Conservation (phyloP, 1,139 yeast genomes). For the Magnusiomyces ingens region DNA sequence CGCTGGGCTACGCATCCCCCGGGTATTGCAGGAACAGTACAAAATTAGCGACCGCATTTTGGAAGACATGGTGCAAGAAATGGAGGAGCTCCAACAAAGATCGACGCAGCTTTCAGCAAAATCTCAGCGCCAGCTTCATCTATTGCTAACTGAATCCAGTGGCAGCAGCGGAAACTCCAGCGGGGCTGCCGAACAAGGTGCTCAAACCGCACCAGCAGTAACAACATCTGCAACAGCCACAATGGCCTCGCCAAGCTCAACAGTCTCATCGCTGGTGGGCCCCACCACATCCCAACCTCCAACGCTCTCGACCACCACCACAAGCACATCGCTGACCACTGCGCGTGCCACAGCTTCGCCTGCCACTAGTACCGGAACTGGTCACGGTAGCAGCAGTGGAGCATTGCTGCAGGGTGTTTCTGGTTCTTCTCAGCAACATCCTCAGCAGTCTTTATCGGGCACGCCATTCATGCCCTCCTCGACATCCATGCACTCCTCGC, state of each 20-base stretch:
- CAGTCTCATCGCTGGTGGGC: slow-evolving; percentile 10
- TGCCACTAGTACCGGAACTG: neutral
- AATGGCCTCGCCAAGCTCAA: slow-evolving; percentile 10
- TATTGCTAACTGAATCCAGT: neutral
- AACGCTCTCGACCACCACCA: slow-evolving; percentile 8
- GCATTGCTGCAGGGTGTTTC: neutral
- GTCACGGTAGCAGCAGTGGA: slow-evolving; percentile 3
- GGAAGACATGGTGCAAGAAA: slow-evolving; percentile 27
- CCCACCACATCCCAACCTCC: slow-evolving; percentile 5
- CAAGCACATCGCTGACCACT: slow-evolving; percentile 1
- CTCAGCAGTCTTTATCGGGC: slow-evolving; percentile 1
- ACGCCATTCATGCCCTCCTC: neutral
- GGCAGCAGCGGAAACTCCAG: neutral
- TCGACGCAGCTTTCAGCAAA: slow-evolving; percentile 22
- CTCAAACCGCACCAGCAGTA: slow-evolving; percentile 9
- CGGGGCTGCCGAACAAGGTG: too few species aligned
- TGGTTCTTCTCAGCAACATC: neutral
- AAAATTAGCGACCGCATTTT: slow-evolving; percentile 23
- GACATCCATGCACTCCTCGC: neutral
- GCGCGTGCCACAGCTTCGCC: slow-evolving; percentile 7
- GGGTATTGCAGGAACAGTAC: slow-evolving; percentile 15
- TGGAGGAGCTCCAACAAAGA: slow-evolving; percentile 25
- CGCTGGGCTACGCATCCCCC: slow-evolving; percentile 6
- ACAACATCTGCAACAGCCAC: slow-evolving; percentile 13
- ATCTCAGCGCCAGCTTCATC: slow-evolving; percentile 7